A percentile compares a stretch with the other conserved stretches of the same genome.
Conservation (phyloP, 495 filamentous ascomycete genomes). For the Hypoxylon subgilvum region DNA sequence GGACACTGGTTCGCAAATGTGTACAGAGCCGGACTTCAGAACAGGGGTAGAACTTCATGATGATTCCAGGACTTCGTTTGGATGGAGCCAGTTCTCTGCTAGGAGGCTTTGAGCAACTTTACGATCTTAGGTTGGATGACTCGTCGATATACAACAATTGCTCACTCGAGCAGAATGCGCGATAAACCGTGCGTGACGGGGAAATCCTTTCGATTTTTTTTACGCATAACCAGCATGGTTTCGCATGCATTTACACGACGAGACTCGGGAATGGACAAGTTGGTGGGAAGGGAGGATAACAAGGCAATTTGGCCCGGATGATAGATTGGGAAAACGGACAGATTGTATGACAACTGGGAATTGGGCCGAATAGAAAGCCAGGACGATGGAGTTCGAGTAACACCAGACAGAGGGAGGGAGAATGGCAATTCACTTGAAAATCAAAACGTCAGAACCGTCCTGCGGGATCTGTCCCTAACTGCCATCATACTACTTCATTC, state of each 20-base stretch:
- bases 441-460: background rate
- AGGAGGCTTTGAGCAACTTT: background rate
- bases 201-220: background rate
- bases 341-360: too few relatives aligned
- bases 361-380: too few relatives aligned
- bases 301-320: background rate
- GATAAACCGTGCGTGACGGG: background rate
- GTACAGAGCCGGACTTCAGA: background rate
- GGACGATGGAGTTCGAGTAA: background rate
- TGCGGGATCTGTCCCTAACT: background rate
- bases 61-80: background rate
- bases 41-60: background rate
- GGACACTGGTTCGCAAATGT: background rate
- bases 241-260: too few relatives aligned
- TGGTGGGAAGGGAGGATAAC: too few relatives aligned
- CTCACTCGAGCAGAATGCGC: background rate
- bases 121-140: too few relatives aligned
- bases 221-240: background rate
- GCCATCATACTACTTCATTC: background rate
- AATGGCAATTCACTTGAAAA: background rate
- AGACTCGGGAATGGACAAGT: too few relatives aligned
- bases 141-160: too few relatives aligned
- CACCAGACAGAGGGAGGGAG: background rate
- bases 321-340: background rate
- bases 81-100: background rate